phyloP scores from a whole-genome alignment of 202 grass and related monocot genomes.

The Dendrocalamus latiflorus region DNA sequence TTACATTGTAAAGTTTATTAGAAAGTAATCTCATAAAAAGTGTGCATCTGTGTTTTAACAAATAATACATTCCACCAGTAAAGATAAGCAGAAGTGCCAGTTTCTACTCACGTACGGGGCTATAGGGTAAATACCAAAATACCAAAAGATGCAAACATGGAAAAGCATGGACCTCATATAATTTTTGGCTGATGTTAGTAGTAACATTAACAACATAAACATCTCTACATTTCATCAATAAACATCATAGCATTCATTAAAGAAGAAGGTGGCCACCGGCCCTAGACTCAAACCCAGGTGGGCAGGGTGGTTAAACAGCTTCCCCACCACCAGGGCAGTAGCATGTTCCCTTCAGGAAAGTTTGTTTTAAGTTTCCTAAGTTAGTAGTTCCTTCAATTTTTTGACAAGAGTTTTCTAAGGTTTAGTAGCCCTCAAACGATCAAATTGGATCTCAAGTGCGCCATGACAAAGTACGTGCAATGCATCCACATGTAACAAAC shows the following conservation, averaged over 20 bases:
- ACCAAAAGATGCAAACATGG: constrained; percentile 5
- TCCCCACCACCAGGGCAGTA: neutral
- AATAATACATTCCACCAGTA: neutral
- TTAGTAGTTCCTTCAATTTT: neutral
- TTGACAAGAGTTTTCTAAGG: neutral
- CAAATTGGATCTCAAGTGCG: neutral
- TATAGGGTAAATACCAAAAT: neutral
- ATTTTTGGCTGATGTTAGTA: neutral
- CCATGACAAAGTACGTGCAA: neutral
- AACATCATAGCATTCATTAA: neutral
- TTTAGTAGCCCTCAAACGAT: neutral
- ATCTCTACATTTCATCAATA: neutral
- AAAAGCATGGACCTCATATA: neutral
- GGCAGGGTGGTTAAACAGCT: neutral
- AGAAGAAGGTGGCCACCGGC: neutral
- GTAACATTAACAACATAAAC: constrained; percentile 15
- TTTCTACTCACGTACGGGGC: neutral
- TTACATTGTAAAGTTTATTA: constrained; percentile 3
- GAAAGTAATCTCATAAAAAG: neutral
- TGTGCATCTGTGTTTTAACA: neutral
- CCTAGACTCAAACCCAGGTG: neutral
- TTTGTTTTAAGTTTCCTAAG: neutral
- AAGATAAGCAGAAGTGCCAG: neutral
- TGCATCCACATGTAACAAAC: neutral
- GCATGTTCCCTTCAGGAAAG: neutral